Base-by-base conservation (phyloP, 768 basidiomycete species). In the Hygrocybe punicea region DNA sequence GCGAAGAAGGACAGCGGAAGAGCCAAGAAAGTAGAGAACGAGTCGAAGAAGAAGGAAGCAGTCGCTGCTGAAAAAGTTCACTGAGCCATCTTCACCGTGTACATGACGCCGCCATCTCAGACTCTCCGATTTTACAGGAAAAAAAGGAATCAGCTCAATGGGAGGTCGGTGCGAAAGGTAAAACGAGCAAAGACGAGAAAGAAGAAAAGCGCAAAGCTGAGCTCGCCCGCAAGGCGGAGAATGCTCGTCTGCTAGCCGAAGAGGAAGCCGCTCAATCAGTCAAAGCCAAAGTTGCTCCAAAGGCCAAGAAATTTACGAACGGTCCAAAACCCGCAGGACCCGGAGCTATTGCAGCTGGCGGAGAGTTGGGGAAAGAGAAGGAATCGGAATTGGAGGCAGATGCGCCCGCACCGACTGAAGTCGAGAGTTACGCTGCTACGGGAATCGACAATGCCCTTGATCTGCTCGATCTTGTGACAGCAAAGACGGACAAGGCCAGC, bases 361-460 rank as follows among this genome's bases (percentile, higher is more conserved):
- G 82, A 2, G 80, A 71, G 0, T 62, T 81, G 21, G 58, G 29
- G 55, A 34, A 13, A 1, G 37, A 19, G 61, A 58, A 51, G 9
- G 54, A 61, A 42, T 66, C 62, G 52, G 65, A 69, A 54, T 69
- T 68, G 57, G 13, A 63, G 66, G n/a, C 70, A 68, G 53, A 66
- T 62, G 53, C 66, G 52, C 34, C 51, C 4, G 65, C 61, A 8
- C 79, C n/a, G n/a, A n/a, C n/a, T n/a, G n/a, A 82, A 55, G 70
- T 80, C 11, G 86, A 93, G 73, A 87, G 85, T 65, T 90, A 79
- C 70, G 69, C 84, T 3, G 94, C 94, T 13, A 92, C 90, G 21
- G 94, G 94, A 11, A 82, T 98, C 53, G 94, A 98, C 66, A 87
- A 92, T 68, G 93, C 91, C 8, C 69, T 98, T 51, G 94, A 98